Conservation (phyloP, 1,284 basidiomycete genomes). For the Ceratobasidium sp. region DNA sequence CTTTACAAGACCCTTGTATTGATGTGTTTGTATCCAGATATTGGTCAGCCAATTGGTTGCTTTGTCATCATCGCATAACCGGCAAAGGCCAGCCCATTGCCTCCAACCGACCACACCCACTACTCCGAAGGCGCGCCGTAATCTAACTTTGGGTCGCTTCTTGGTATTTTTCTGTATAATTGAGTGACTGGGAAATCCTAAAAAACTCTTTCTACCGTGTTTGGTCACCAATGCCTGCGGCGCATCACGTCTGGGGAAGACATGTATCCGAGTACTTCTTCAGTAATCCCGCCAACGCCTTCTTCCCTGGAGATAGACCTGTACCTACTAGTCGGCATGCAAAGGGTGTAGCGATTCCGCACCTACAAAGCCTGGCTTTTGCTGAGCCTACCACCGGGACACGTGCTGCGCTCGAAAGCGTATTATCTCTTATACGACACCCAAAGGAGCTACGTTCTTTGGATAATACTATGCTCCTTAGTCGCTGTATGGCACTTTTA, state of each 20-base stretch:
- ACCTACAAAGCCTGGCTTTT: neutral
- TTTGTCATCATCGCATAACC: too few species aligned
- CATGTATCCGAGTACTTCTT: conserved; percentile 15
- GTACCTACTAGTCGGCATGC: neutral
- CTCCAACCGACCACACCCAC: too few species aligned
- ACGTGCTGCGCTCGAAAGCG: neutral
- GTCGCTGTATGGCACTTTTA: conserved; percentile 6
- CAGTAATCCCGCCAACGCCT: conserved; percentile 5
- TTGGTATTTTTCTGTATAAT: too few species aligned
- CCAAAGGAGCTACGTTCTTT: conserved; percentile 14
- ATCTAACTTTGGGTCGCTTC: too few species aligned
- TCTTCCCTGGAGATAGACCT: neutral
- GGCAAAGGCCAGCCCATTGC: too few species aligned
- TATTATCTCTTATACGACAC: conserved; percentile 1
- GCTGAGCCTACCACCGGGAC: neutral
- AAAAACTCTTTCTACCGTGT: too few species aligned
- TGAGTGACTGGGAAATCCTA: too few species aligned
- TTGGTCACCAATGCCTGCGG: too few species aligned
- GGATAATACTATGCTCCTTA: conserved; percentile 8
- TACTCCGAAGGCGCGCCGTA: too few species aligned
- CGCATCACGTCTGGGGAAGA: neutral
- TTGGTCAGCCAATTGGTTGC: too few species aligned
- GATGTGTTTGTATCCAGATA: too few species aligned
- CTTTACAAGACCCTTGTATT: too few species aligned
- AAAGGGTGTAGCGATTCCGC: conserved; percentile 2